Percentiles rank a stretch among this genome's conserved stretches.
Conservation (phyloP, 2,329 filamentous ascomycete genomes). For the Camptophora hylomeconis region DNA sequence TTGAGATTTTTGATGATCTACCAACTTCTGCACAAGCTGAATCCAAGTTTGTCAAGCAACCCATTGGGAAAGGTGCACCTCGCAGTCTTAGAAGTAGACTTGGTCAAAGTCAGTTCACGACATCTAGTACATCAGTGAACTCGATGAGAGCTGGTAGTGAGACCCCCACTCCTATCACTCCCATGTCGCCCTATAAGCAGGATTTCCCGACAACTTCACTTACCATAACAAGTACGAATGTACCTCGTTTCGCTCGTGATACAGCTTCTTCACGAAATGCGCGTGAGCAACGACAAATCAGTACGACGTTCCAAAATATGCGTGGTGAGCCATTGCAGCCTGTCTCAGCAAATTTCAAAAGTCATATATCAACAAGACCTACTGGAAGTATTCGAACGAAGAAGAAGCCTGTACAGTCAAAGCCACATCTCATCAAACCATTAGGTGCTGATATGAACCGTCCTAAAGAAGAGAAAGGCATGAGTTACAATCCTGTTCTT, state of each 20-base stretch:
- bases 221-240: conserved; percentile 6
- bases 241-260: conserved; percentile 51
- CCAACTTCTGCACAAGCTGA: conserved; percentile 76
- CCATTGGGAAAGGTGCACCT: conserved; percentile 53
- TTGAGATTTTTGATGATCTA: conserved; percentile 88
- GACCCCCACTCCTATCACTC: conserved; percentile 42
- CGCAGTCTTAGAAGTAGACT: conserved; percentile 45
- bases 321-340: conserved; percentile 35
- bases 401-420: conserved; percentile 39
- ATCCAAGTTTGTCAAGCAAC: conserved; percentile 69
- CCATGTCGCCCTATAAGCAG: conserved; percentile 40
- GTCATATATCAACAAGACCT: conserved; percentile 24
- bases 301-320: conserved; percentile 26
- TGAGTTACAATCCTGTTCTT: conserved; percentile 83
- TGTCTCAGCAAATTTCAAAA: conserved; percentile 47
- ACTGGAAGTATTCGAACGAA: conserved; percentile 33
- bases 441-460: conserved; percentile 60
- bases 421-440: conserved; percentile 82
- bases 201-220: conserved; percentile 28
- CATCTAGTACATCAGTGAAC: conserved; percentile 15
- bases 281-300: conserved; percentile 46
- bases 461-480: conserved; percentile 83
- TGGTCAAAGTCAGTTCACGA: conserved; percentile 27
- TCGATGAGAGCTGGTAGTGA: conserved; percentile 20
- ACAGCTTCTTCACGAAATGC: conserved; percentile 54